Conservation (phyloP, 148 eudicot species). For the Pharnaceum exiguum region DNA sequence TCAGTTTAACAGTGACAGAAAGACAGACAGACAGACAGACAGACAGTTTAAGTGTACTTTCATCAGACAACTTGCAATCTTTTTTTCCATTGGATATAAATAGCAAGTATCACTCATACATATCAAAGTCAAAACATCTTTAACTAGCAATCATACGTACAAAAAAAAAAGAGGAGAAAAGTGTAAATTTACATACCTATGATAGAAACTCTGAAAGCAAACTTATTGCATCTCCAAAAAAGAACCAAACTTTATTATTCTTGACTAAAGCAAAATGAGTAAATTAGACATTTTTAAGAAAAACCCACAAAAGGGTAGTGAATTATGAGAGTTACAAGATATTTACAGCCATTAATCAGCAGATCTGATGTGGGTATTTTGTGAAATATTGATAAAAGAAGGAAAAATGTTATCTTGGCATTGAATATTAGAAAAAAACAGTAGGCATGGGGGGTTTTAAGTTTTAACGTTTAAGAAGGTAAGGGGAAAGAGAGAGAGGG, state of each 20-base stretch:
- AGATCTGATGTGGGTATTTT: slow-evolving; percentile 12
- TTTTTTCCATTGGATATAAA: no score
- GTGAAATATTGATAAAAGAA: not conserved
- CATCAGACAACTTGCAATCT: no score
- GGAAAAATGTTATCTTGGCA: not conserved
- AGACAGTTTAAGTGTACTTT: no score
- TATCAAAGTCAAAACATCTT: not conserved
- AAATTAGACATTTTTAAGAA: no score
- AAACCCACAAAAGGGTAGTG: no score
- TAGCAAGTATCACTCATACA: not conserved
- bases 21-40: no score
- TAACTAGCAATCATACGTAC: slow-evolving; percentile 1
- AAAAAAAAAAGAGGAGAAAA: not conserved
- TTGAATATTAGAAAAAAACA: not conserved
- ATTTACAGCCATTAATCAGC: slow-evolving; percentile 6
- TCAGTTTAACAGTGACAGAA: not conserved
- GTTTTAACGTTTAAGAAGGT: no score
- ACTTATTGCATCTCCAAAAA: slow-evolving; percentile 4
- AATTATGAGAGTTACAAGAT: no score
- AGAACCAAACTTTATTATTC: slow-evolving; percentile 16
- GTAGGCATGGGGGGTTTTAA: no score
- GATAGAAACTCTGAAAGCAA: slow-evolving; percentile 8
- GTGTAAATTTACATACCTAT: slow-evolving; percentile 22
- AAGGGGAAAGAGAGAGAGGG: not conserved
- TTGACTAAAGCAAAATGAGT: no score